A percentile compares a stretch with the other conserved stretches of the same genome.
Evolutionary conservation across 805 yeast species (phyloP).

Genomic region (Teunomyces stri): DNA sequence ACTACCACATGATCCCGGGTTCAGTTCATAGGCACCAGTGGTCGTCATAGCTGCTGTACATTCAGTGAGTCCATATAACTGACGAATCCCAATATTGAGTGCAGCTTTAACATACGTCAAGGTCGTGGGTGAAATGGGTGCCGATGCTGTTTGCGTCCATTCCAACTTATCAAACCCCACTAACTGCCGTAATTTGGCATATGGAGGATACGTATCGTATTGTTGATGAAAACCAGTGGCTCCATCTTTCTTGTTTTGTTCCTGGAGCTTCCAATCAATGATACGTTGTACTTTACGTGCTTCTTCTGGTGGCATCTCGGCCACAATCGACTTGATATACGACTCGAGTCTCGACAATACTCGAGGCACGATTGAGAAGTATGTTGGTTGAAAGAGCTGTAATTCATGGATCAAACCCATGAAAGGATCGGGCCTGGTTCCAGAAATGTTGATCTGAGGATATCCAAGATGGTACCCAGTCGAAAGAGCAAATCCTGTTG

Average conservation of each 20-base stretch:
- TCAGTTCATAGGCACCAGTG: conserved; percentile 16
- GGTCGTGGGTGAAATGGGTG: conserved; percentile 24
- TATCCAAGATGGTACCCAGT: conserved; percentile 54
- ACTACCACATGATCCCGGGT: conserved; percentile 27
- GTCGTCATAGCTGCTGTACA: conserved; percentile 21
- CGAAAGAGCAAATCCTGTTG: conserved; percentile 41
- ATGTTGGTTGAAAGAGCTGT: conserved; percentile 25
- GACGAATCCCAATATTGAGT: conserved; percentile 43
- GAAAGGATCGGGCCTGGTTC: conserved; percentile 18
- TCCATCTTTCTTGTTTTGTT: conserved; percentile 10
- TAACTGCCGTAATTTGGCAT: conserved; percentile 7
- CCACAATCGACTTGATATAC: conserved; percentile 10
- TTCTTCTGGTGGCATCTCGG: conserved; percentile 3
- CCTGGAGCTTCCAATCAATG: conserved; percentile 8
- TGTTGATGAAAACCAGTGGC: conserved; percentile 6
- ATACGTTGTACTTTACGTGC: conserved; percentile 7
- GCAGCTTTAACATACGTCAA: conserved; percentile 24
- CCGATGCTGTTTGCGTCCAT: conserved; percentile 31
- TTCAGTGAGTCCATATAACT: conserved; percentile 52
- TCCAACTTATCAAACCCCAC: conserved; percentile 17
- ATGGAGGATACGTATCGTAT: conserved; percentile 16
- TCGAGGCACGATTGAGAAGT: conserved; percentile 38
- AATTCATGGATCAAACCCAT: conserved; percentile 27
- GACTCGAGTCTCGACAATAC: conserved; percentile 34
- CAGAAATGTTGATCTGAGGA: conserved; percentile 28